A percentile compares a stretch with the other conserved stretches of the same genome.
Evolutionary conservation across 805 yeast genomes (phyloP).

Genomic region (Vanderwaltozyma tropicalis): DNA sequence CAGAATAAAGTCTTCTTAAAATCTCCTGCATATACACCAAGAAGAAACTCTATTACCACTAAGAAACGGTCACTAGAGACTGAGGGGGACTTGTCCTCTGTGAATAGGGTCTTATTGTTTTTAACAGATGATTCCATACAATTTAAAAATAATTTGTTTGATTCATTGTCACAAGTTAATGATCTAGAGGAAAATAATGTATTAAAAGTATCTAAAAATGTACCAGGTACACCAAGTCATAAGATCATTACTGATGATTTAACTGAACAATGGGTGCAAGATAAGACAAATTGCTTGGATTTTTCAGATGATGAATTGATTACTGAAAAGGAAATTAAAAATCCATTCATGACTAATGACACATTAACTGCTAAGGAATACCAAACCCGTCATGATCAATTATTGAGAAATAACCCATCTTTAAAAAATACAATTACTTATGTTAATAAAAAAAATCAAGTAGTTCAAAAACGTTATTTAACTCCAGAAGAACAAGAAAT

Average conservation of each 20-base stretch:
- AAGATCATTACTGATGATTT: constrained; percentile 27
- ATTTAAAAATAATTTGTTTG: neutral
- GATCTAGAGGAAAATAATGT: neutral
- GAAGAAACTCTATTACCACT: neutral
- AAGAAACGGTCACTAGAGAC: neutral
- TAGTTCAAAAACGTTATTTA: constrained; percentile 17
- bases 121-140: neutral
- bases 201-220: constrained; percentile 1
- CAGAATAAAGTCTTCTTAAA: constrained; percentile 12
- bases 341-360: constrained; percentile 12
- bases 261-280: constrained; percentile 23
- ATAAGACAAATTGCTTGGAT: neutral
- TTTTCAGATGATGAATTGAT: constrained; percentile 1
- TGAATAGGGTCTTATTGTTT: no score
- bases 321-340: constrained; percentile 1
- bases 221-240: constrained; percentile 30
- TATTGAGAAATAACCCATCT: constrained; percentile 13
- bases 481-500: constrained; percentile 14
- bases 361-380: constrained; percentile 9
- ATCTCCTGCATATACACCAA: constrained; percentile 28
- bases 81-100: no score
- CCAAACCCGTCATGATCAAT: constrained; percentile 8
- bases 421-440: constrained; percentile 19
- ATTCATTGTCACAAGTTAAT: neutral
- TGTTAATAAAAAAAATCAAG: constrained; percentile 28